Percentiles rank a stretch among this genome's conserved stretches.
Evolutionary conservation across 495 filamentous ascomycete genomes (phyloP).

Genomic region (Platismatia glauca): DNA sequence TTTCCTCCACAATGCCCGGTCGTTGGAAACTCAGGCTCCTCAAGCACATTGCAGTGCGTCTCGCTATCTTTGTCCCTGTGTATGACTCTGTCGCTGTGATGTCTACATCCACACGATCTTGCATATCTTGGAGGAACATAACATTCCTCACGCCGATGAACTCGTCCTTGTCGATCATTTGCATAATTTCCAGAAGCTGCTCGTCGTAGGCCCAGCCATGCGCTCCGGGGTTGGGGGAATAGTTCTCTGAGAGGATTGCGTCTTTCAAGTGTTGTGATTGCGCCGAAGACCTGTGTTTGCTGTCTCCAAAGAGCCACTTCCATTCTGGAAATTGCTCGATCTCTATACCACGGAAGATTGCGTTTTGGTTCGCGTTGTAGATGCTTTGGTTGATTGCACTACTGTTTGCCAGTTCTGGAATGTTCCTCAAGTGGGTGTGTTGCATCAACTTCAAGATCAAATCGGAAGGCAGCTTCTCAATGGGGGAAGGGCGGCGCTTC

Average conservation of each 20-base stretch:
- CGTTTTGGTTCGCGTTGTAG: neutral
- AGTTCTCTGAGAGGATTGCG: neutral
- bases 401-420: neutral
- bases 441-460: neutral
- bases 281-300: neutral
- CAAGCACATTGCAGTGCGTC: neutral
- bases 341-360: constrained; percentile 8
- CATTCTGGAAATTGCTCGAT: constrained; percentile 6
- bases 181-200: neutral
- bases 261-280: constrained; percentile 12
- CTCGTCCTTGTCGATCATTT: neutral
- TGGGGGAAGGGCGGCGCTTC: neutral
- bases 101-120: neutral
- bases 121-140: neutral
- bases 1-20: neutral
- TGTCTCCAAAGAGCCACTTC: constrained; percentile 15
- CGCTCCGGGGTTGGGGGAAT: neutral
- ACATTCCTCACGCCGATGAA: neutral
- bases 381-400: neutral
- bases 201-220: neutral
- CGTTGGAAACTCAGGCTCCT: neutral
- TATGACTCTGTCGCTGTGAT: neutral
- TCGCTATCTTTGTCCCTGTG: neutral
- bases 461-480: neutral
- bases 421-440: neutral